These are phyloP conservation scores for Boeremia lycopersici DNA, from an alignment of 2,329 filamentous ascomycete species.

Conservation along the genomic window DNA sequence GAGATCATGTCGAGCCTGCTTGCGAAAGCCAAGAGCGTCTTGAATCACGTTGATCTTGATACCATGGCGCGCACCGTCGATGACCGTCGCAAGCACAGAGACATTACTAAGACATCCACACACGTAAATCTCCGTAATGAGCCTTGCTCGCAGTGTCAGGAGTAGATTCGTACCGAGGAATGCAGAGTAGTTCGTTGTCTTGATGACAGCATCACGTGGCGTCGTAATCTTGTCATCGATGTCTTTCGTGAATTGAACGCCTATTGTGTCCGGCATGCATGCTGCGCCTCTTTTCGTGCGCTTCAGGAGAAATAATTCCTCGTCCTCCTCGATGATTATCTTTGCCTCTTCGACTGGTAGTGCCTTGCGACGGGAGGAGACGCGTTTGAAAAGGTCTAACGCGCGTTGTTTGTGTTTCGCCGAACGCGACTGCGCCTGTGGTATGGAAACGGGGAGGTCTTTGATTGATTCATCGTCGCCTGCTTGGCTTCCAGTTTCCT, in stretches of 20 bases:
- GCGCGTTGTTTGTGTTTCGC: conserved; percentile 46
- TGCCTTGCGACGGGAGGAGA: conserved; percentile 40
- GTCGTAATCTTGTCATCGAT: conserved; percentile 57
- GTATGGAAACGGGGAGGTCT: conserved; percentile 29
- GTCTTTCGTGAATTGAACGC: conserved; percentile 58
- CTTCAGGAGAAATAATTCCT: conserved; percentile 53
- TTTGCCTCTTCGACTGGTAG: conserved; percentile 36
- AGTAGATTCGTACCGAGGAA: conserved; percentile 78
- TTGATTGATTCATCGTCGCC: conserved; percentile 41
- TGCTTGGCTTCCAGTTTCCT: conserved; percentile 42
- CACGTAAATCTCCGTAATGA: conserved; percentile 88
- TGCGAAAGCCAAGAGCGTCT: conserved; percentile 85
- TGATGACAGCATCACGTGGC: conserved; percentile 59
- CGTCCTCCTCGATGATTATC: conserved; percentile 48
- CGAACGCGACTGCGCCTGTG: conserved; percentile 39
- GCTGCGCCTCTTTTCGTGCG: conserved; percentile 48
- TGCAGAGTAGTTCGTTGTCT: conserved; percentile 86
- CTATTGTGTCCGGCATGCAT: conserved; percentile 51
- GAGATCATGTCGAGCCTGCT: conserved; percentile 68
- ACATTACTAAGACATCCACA: conserved; percentile 87
- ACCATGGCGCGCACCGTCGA: conserved; percentile 88
- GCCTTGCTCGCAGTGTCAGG: conserved; percentile 76
- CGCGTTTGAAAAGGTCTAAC: conserved; percentile 45
- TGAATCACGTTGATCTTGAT: conserved; percentile 85
- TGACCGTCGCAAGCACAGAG: conserved; percentile 86